Conservation (phyloP, 1,284 basidiomycete genomes). For the Boletus sp. region DNA sequence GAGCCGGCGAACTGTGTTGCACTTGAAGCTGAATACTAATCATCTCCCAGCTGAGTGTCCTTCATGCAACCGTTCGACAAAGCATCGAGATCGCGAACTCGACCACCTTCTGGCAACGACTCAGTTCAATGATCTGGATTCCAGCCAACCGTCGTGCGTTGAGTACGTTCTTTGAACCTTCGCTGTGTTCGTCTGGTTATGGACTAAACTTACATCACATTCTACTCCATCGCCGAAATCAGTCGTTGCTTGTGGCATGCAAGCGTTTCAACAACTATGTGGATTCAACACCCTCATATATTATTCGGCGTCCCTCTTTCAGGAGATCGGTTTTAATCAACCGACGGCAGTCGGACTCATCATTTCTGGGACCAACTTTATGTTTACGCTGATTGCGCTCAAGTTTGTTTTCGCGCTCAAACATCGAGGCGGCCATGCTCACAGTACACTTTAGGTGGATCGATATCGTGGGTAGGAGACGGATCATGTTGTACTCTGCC, state of each 20-base stretch:
- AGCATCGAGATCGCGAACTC: slow-evolving; percentile 59
- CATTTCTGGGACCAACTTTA: slow-evolving; percentile 75
- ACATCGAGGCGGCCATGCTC: neutral
- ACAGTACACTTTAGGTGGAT: slow-evolving; percentile 47
- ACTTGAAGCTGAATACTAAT: neutral
- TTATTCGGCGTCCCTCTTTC: slow-evolving; percentile 76
- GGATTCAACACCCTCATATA: slow-evolving; percentile 77
- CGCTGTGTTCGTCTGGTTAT: neutral
- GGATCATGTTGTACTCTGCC: slow-evolving; percentile 72
- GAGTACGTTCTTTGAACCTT: slow-evolving; percentile 43
- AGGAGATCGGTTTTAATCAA: slow-evolving; percentile 76
- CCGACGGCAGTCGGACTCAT: slow-evolving; percentile 78
- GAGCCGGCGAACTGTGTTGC: neutral
- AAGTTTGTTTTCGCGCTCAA: slow-evolving; percentile 33
- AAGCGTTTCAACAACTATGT: slow-evolving; percentile 79
- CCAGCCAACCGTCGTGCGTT: slow-evolving; percentile 67
- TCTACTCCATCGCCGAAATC: neutral
- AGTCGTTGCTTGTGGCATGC: slow-evolving; percentile 77
- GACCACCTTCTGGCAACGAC: slow-evolving; percentile 58
- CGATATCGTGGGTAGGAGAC: slow-evolving; percentile 72
- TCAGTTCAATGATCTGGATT: slow-evolving; percentile 51
- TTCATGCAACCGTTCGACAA: slow-evolving; percentile 59
- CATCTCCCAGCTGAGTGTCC: slow-evolving; percentile 47
- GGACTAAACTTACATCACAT: neutral
- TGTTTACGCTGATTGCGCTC: slow-evolving; percentile 79